Percentiles rank a stretch among this genome's conserved stretches.
These are phyloP conservation scores for Euryodendron excelsum DNA, from an alignment of 148 eudicot species.

Conservation along the genomic window DNA sequence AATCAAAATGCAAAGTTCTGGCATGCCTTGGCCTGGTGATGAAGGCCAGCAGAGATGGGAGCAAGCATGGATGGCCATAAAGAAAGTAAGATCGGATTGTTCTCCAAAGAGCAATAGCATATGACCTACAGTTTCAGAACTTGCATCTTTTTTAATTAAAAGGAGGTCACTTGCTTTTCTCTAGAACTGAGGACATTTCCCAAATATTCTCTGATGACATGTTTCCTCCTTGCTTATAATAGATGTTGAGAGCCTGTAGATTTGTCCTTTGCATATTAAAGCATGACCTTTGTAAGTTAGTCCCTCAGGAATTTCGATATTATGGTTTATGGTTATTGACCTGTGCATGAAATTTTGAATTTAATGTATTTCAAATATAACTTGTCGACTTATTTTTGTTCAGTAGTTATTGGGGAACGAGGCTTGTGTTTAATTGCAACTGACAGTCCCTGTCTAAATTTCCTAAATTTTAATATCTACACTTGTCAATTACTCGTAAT, in stretches of 20 bases:
- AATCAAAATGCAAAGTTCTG: slow-evolving; percentile 69
- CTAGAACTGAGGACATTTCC: background rate
- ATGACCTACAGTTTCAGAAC: background rate
- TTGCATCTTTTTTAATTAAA: background rate
- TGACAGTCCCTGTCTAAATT: background rate
- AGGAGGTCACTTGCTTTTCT: background rate
- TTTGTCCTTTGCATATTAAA: background rate
- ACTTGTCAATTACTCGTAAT: background rate
- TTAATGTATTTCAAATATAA: background rate
- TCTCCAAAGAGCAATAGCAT: background rate
- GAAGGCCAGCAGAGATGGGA: slow-evolving; percentile 86
- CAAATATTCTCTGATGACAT: background rate
- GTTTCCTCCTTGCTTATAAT: background rate
- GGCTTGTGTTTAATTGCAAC: background rate
- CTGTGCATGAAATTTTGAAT: background rate
- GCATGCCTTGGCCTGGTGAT: slow-evolving; percentile 99
- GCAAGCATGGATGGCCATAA: slow-evolving; percentile 92
- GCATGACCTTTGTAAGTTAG: background rate
- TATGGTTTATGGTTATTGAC: background rate
- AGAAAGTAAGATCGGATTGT: slow-evolving; percentile 47
- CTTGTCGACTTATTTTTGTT: background rate
- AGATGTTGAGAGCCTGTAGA: background rate
- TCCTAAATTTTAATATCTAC: background rate
- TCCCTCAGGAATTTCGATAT: background rate
- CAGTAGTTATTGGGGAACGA: background rate